Conservation (phyloP, 441 rosid species). For the Pelargonium fulgidum region DNA sequence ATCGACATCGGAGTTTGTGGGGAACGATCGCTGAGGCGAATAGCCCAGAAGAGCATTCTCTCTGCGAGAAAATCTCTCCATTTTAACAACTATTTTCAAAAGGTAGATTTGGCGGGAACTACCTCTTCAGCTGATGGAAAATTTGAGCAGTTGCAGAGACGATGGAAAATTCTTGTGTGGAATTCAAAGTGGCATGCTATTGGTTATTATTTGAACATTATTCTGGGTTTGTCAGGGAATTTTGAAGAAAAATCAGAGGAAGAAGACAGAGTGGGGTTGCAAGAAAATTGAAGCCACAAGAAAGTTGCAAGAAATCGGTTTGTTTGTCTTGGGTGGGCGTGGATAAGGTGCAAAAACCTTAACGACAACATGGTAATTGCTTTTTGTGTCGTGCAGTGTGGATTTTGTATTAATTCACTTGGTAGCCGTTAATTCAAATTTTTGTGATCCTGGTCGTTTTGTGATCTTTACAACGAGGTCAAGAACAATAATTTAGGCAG, state of each 20-base stretch:
- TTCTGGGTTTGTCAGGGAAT: no score
- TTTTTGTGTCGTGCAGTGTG: conserved; percentile 18
- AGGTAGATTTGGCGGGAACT: conserved; percentile 35
- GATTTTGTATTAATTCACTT: conserved; percentile 21
- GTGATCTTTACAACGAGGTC: background rate
- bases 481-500: no score
- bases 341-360: conserved; percentile 29
- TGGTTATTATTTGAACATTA: no score
- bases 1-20: conserved; percentile 47
- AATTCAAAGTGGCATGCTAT: no score
- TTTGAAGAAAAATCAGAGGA: conserved; percentile 11
- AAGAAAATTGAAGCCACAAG: conserved; percentile 32
- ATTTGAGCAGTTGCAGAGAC: conserved; percentile 14
- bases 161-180: no score
- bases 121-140: background rate
- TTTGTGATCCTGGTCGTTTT: conserved; percentile 19
- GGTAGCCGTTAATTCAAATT: conserved; percentile 25
- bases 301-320: background rate
- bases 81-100: conserved; percentile 8
- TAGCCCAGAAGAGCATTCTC: conserved; percentile 36
- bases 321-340: background rate
- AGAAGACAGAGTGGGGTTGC: conserved; percentile 16
- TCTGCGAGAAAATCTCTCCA: conserved; percentile 35
- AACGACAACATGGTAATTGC: conserved; percentile 4
- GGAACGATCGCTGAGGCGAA: conserved; percentile 24